Base-by-base conservation (phyloP, 805 yeast species). In the Yamadazyma insecticola region DNA sequence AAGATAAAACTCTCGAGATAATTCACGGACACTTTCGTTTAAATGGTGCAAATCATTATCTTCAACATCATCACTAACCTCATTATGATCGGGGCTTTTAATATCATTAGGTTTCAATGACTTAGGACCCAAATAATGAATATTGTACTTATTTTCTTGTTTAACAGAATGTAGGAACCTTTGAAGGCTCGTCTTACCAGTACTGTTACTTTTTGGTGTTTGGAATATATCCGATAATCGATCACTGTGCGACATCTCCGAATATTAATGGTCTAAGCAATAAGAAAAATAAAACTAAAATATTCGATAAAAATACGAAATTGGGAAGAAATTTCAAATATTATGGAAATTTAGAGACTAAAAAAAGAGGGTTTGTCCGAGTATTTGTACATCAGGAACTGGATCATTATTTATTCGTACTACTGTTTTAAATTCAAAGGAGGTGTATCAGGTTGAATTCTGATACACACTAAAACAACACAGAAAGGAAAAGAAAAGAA, bases 121-220 rank as follows among this genome's bases (percentile, higher is more conserved):
- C n/a, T n/a, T 22, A 6, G 12, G 19, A 7, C 8, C n/a, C 11
- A 26, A 18, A 19, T 17, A 8, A 6, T 26, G 17, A n/a, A 26
- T 26, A 16, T 26, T 17, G 16, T 26, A 26, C 16, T 12, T 19
- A 13, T 26, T 26, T 7, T 22, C 23, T 13, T 14, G 17, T 13
- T 26, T 5, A 6, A 26, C 29, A 6, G 29, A 26, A 12, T 19
- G 17, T 13, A 26, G 18, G 13, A 26, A 26, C 16, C 12, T 26
- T 5, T n/a, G 5, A 8, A 16, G 13, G 13, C 20, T 25, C 7
- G 28, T 15, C 9, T 25, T n/a, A n/a, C n/a, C 28, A 13, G 17
- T 14, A 6, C 5, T 13, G 12, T 6, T 15, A 13, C 16, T 6
- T 13, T 24, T n/a, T 12, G 21, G 21, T 18, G 21, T 18, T 7